Conservation (phyloP, 495 filamentous ascomycete genomes). For the Podospora sp. region DNA sequence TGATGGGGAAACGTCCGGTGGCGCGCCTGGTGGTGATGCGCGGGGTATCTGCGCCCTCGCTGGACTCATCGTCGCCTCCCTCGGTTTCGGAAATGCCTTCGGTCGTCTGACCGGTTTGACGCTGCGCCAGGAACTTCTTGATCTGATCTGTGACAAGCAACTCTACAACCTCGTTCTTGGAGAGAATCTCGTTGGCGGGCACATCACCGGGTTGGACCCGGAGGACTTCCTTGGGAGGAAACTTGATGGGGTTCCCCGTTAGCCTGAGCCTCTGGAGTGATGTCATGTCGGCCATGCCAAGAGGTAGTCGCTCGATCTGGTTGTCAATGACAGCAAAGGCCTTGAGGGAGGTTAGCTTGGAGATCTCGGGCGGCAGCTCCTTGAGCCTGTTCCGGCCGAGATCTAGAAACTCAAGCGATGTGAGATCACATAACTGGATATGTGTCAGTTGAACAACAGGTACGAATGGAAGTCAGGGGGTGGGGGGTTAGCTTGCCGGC, state of each 20-base stretch:
- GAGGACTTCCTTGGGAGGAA: constrained; percentile 64
- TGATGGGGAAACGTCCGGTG: constrained; percentile 78
- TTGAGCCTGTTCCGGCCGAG: constrained; percentile 79
- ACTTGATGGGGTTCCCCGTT: constrained; percentile 74
- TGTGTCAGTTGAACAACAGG: not conserved
- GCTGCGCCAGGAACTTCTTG: constrained; percentile 69
- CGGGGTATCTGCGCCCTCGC: constrained; percentile 69
- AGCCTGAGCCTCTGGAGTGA: constrained; percentile 82
- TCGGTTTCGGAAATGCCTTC: constrained; percentile 50
- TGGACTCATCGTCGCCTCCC: constrained; percentile 60
- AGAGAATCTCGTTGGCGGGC: constrained; percentile 42
- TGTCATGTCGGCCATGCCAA: constrained; percentile 78
- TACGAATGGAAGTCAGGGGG: constrained; percentile 46
- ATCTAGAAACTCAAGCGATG: constrained; percentile 88
- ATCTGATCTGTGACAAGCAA: constrained; percentile 68
- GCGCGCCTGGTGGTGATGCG: constrained; percentile 65
- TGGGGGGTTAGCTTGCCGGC: constrained; percentile 16
- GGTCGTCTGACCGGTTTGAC: constrained; percentile 50
- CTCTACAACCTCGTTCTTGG: constrained; percentile 56
- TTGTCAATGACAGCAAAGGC: constrained; percentile 80
- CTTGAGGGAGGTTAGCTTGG: constrained; percentile 68
- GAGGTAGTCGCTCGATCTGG: constrained; percentile 75
- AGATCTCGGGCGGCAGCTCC: constrained; percentile 73
- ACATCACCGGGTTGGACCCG: constrained; percentile 45
- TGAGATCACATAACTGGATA: constrained; percentile 65